Conservation (phyloP, 768 basidiomycete species). For the Amanita molliuscula region DNA sequence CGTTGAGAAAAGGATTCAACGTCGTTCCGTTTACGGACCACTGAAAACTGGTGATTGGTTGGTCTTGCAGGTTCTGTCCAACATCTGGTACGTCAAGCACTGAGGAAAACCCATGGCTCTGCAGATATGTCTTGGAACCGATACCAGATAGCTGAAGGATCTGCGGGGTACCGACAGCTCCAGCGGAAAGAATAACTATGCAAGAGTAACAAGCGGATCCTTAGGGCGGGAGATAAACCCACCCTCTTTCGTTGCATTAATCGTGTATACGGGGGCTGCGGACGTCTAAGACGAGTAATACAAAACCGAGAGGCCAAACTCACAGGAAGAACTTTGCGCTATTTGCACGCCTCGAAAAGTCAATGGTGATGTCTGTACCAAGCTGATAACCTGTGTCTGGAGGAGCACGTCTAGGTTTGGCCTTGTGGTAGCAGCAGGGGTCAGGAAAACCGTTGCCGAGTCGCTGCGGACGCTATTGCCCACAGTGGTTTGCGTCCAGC, state of each 20-base stretch:
- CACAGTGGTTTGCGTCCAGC: slow-evolving; percentile 19
- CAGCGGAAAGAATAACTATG: slow-evolving; percentile 24
- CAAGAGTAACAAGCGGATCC: neutral
- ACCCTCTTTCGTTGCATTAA: slow-evolving; percentile 22
- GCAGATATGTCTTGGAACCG: slow-evolving; percentile 17
- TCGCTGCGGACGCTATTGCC: slow-evolving; percentile 18
- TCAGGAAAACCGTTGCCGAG: slow-evolving; percentile 22
- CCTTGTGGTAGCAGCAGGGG: slow-evolving; percentile 12
- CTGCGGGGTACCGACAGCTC: slow-evolving; percentile 23
- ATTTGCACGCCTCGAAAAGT: slow-evolving; percentile 15
- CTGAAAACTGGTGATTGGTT: neutral
- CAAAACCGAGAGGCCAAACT: neutral
- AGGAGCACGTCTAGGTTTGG: slow-evolving; percentile 23
- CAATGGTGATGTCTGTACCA: neutral
- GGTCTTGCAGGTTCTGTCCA: slow-evolving; percentile 14
- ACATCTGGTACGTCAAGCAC: slow-evolving; percentile 23
- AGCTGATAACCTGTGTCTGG: slow-evolving; percentile 1
- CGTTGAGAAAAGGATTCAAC: slow-evolving; percentile 16
- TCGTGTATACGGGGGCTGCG: neutral
- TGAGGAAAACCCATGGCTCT: slow-evolving; percentile 14
- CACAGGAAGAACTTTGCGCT: slow-evolving; percentile 10
- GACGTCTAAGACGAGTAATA: neutral
- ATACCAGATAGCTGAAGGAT: slow-evolving; percentile 26
- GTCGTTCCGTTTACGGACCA: slow-evolving; percentile 19
- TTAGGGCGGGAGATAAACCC: neutral